phyloP scores from a whole-genome alignment of 768 basidiomycete species.

The Nevesoporus exiguus region DNA sequence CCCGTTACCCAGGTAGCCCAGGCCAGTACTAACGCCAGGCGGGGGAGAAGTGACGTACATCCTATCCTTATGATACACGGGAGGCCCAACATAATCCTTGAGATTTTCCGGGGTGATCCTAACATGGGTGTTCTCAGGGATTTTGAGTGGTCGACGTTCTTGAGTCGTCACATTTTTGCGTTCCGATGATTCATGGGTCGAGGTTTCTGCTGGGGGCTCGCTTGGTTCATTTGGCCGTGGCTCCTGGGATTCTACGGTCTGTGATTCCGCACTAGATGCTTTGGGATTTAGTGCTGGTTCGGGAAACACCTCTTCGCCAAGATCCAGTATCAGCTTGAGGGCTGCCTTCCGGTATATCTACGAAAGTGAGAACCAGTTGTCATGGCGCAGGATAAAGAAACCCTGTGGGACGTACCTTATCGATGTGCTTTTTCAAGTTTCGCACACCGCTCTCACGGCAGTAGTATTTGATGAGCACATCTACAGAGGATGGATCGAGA shows the following conservation, averaged over 20 bases:
- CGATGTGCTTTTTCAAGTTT: constrained; percentile 97
- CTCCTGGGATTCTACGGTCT: constrained; percentile 52
- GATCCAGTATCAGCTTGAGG: constrained; percentile 82
- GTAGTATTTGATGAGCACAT: constrained; percentile 92
- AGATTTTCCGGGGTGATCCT: constrained; percentile 82
- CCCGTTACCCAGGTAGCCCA: constrained; percentile 96
- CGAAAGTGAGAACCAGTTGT: neutral
- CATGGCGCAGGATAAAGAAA: neutral
- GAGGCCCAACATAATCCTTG: constrained; percentile 96
- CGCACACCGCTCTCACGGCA: constrained; percentile 96
- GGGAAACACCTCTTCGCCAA: constrained; percentile 83
- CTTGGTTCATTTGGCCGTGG: constrained; percentile 39
- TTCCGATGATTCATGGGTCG: constrained; percentile 30
- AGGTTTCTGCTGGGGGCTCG: constrained; percentile 13
- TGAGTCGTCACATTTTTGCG: constrained; percentile 67
- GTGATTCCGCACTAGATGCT: constrained; percentile 17
- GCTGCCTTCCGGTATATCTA: constrained; percentile 98
- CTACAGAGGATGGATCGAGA: constrained; percentile 74
- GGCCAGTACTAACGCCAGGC: constrained; percentile 89
- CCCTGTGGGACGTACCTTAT: constrained; percentile 67
- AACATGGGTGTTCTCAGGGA: constrained; percentile 78
- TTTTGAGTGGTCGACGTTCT: constrained; percentile 72
- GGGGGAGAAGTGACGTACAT: constrained; percentile 81
- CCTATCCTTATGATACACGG: constrained; percentile 91
- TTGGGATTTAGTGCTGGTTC: constrained; percentile 47